Conservation (phyloP, 1,284 basidiomycete species). For the Pascua sp. region DNA sequence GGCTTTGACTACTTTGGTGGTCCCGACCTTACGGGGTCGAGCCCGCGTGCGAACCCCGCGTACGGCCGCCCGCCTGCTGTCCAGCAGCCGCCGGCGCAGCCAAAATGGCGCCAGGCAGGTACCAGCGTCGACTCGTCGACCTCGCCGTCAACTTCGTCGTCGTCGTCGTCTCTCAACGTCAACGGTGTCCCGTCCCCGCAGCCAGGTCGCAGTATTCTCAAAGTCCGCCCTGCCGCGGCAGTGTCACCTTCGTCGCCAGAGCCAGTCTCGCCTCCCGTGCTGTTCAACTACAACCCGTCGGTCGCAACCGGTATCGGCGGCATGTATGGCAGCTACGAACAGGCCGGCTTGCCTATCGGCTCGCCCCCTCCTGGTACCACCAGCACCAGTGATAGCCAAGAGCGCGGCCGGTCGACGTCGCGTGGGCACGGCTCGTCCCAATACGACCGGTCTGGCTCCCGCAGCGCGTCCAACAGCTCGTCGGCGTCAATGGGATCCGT, state of each 20-base stretch:
- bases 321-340: slow-evolving; percentile 31
- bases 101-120: slow-evolving; percentile 46
- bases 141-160: slow-evolving; percentile 19
- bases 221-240: slow-evolving; percentile 36
- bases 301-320: slow-evolving; percentile 49
- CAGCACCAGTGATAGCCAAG: slow-evolving; percentile 12
- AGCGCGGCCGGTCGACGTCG: slow-evolving; percentile 34
- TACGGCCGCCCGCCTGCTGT: slow-evolving; percentile 32
- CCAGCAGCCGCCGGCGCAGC: slow-evolving; percentile 37
- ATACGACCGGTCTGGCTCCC: slow-evolving; percentile 34
- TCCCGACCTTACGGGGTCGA: slow-evolving; percentile 50
- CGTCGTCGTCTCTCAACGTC: slow-evolving; percentile 29
- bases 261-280: slow-evolving; percentile 28
- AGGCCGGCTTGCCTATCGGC: slow-evolving; percentile 19
- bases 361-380: slow-evolving; percentile 15
- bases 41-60: slow-evolving; percentile 4
- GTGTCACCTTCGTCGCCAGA: slow-evolving; percentile 10
- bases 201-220: slow-evolving; percentile 43
- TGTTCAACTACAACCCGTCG: slow-evolving; percentile 50
- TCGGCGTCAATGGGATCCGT: slow-evolving; percentile 15
- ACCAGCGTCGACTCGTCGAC: slow-evolving; percentile 7
- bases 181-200: slow-evolving; percentile 23
- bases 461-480: slow-evolving; percentile 30
- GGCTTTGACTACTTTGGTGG: slow-evolving; percentile 63
- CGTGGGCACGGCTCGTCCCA: slow-evolving; percentile 26